These are phyloP conservation scores for Mycena olivaceomarginata DNA, from an alignment of 768 basidiomycete genomes.

Conservation along the genomic window DNA sequence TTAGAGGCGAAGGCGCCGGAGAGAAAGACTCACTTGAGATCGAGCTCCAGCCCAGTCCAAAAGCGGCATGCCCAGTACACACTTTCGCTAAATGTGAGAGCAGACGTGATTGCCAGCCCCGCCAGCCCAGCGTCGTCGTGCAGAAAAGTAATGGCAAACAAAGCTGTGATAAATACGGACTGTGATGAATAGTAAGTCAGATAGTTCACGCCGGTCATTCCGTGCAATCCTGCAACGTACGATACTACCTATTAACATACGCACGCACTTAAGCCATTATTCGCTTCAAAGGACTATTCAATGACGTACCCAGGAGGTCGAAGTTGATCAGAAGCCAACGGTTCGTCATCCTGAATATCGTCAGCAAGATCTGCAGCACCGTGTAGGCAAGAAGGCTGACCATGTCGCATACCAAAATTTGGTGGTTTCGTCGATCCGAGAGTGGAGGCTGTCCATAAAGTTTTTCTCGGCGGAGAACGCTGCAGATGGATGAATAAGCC, in stretches of 20 bases:
- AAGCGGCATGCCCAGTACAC: background rate
- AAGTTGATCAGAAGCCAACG: conserved; percentile 33
- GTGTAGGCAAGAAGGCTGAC: conserved; percentile 60
- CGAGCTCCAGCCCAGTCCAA: background rate
- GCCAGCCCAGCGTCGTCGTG: too few species aligned
- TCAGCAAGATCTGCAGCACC: conserved; percentile 58
- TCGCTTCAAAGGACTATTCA: too few species aligned
- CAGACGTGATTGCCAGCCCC: background rate
- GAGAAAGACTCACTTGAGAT: background rate
- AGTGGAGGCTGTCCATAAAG: conserved; percentile 65
- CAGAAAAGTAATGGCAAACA: background rate
- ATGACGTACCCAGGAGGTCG: conserved; percentile 22
- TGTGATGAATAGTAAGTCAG: background rate
- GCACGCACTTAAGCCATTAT: too few species aligned
- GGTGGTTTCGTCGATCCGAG: conserved; percentile 73
- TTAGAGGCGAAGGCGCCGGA: too few species aligned
- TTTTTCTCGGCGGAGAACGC: background rate
- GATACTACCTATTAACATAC: too few species aligned
- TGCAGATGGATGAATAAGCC: background rate
- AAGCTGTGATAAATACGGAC: conserved; percentile 74
- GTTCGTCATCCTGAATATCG: too few species aligned
- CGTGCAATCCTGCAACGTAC: too few species aligned
- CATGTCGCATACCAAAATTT: conserved; percentile 69
- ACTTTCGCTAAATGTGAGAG: conserved; percentile 67
- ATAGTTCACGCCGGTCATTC: background rate